Evolutionary conservation across 2,329 filamentous ascomycete genomes (phyloP).

Genomic region (Venturia asperata): DNA sequence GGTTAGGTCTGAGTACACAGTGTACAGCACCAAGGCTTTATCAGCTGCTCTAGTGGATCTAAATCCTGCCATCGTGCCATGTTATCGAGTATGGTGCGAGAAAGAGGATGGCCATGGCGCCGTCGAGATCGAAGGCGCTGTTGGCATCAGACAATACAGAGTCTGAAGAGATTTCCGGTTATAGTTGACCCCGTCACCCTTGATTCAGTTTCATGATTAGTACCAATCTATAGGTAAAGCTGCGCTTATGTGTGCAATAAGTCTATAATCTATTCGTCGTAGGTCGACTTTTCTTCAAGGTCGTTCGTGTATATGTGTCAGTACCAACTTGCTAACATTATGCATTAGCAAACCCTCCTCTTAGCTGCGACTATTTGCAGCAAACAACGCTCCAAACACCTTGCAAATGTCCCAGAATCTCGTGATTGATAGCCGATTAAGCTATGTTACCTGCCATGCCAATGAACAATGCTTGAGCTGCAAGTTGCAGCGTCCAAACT

Average conservation of each 20-base stretch:
- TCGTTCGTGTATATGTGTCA: neutral
- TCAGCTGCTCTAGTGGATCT: neutral
- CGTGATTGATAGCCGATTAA: constrained; percentile 28
- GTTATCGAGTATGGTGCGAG: constrained; percentile 29
- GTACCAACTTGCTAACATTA: constrained; percentile 2
- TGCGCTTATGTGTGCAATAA: neutral
- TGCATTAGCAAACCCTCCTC: neutral
- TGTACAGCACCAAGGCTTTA: neutral
- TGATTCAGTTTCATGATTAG: neutral
- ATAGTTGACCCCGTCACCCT: neutral
- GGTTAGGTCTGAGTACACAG: neutral
- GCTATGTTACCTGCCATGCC: constrained; percentile 80
- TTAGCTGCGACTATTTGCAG: neutral
- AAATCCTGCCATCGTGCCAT: constrained; percentile 26
- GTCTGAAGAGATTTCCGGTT: neutral
- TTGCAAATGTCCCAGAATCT: constrained; percentile 4
- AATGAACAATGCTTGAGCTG: constrained; percentile 88
- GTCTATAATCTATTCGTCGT: neutral
- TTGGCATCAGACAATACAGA: neutral
- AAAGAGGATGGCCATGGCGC: constrained; percentile 21
- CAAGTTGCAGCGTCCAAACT: constrained; percentile 88
- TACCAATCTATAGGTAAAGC: neutral
- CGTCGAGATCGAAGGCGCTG: neutral
- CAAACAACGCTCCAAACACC: neutral
- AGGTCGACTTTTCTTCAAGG: neutral